Percentiles rank a stretch among this genome's conserved stretches.
These are phyloP conservation scores for Nigrospora osmanthi DNA, from an alignment of 2,329 filamentous ascomycete species.

Conservation along the genomic window DNA sequence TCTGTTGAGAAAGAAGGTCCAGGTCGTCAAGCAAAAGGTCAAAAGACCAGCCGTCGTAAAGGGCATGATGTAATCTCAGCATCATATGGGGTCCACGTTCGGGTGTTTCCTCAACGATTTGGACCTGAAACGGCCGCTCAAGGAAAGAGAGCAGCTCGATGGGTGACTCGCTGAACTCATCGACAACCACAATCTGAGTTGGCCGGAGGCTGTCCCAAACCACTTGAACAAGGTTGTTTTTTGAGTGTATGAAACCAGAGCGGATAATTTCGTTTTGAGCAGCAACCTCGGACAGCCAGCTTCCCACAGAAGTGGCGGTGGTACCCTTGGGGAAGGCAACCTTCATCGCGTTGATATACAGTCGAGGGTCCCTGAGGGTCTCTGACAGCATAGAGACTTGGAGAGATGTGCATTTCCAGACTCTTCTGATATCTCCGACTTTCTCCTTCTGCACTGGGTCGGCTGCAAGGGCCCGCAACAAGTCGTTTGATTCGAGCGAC, in stretches of 20 bases:
- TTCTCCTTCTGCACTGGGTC: conserved; percentile 6
- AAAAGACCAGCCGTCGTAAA: conserved; percentile 93
- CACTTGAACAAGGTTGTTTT: conserved; percentile 51
- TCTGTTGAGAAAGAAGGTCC: conserved; percentile 33
- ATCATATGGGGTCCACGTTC: conserved; percentile 7
- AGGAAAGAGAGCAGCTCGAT: conserved; percentile 32
- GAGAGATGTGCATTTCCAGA: conserved; percentile 62
- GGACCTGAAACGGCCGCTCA: conserved; percentile 51
- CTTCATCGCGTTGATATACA: conserved; percentile 75
- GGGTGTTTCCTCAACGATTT: conserved; percentile 29
- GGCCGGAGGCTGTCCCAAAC: conserved; percentile 47
- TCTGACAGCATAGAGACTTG: conserved; percentile 78
- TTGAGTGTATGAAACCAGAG: conserved; percentile 59
- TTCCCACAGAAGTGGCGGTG: conserved; percentile 28
- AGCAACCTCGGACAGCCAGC: conserved; percentile 42
- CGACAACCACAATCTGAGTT: conserved; percentile 31
- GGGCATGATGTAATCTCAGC: conserved; percentile 67
- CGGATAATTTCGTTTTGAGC: conserved; percentile 59
- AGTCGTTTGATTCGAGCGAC: too few relatives aligned
- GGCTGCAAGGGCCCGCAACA: too few relatives aligned
- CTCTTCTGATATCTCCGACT: conserved; percentile 22
- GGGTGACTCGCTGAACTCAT: conserved; percentile 31
- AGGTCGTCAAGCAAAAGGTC: conserved; percentile 68
- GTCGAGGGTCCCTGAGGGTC: conserved; percentile 46
- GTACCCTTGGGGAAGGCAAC: conserved; percentile 41